Percentiles rank a stretch among this genome's conserved stretches.
Conservation (phyloP, 345 rosid genomes). For the Alliaria petiolata region DNA sequence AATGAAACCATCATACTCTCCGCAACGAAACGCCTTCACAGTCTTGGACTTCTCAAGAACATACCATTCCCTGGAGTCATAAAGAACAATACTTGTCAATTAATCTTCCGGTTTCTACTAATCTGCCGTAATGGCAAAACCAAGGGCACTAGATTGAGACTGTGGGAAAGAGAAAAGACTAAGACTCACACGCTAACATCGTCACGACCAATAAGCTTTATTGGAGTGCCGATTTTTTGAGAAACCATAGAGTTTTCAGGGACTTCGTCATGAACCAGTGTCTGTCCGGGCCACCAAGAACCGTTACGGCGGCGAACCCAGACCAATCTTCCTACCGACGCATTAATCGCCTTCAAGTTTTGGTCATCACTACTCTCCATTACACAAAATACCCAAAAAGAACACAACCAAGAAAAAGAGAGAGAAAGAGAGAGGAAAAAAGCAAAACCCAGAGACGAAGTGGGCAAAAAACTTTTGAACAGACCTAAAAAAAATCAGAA, state of each 20-base stretch:
- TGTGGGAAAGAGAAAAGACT: constrained; percentile 5
- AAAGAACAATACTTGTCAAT: constrained; percentile 1
- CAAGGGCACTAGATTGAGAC: background rate
- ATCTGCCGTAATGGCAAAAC: background rate
- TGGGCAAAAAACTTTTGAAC: background rate
- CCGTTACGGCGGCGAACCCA: constrained; percentile 99
- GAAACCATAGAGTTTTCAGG: constrained; percentile 70
- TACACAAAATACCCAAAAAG: constrained; percentile 29
- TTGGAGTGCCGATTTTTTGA: constrained; percentile 87
- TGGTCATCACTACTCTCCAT: constrained; percentile 75
- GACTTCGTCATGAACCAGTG: constrained; percentile 67
- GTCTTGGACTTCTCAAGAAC: constrained; percentile 88
- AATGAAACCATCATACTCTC: constrained; percentile 80
- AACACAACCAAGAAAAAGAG: background rate
- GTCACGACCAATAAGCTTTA: constrained; percentile 93
- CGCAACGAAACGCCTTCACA: constrained; percentile 97
- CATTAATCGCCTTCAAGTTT: constrained; percentile 59
- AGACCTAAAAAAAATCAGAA: constrained; percentile 24
- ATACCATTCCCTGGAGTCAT: constrained; percentile 84
- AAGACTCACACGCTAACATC: constrained; percentile 90
- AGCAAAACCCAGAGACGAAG: background rate
- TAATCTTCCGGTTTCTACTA: too few relatives aligned
- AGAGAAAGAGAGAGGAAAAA: background rate
- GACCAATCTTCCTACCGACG: constrained; percentile 84
- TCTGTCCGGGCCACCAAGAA: constrained; percentile 99